phyloP scores from a whole-genome alignment of 2,329 filamentous ascomycete species.

The Phaeomoniella chlamydospora region DNA sequence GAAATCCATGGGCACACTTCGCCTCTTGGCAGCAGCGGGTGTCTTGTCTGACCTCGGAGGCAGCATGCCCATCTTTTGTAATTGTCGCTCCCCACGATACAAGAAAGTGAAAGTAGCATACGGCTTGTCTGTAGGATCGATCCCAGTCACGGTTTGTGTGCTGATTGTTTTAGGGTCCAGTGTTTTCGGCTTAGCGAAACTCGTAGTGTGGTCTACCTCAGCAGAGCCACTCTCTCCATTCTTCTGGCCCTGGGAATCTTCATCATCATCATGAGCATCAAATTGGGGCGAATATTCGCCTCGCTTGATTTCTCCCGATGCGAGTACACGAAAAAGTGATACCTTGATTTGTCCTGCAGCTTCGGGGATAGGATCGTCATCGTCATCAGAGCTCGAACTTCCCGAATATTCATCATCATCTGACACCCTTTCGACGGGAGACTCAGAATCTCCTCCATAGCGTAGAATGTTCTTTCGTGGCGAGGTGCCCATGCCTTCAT shows the following conservation, averaged over 20 bases:
- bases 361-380: constrained; percentile 77
- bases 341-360: constrained; percentile 97
- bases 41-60: constrained; percentile 52
- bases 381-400: constrained; percentile 51
- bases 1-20: constrained; percentile 74
- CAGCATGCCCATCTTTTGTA: constrained; percentile 90
- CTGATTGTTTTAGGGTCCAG: constrained; percentile 95
- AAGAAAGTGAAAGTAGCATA: constrained; percentile 97
- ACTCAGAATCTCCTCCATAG: constrained; percentile 64
- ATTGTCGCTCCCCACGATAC: constrained; percentile 87
- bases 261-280: constrained; percentile 89
- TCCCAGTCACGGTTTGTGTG: constrained; percentile 96
- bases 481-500: constrained; percentile 17
- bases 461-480: constrained; percentile 48
- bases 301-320: constrained; percentile 92
- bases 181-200: constrained; percentile 91
- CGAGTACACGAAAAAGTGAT: constrained; percentile 85
- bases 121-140: constrained; percentile 81
- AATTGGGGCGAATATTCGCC: constrained; percentile 98
- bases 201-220: constrained; percentile 91
- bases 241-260: constrained; percentile 34
- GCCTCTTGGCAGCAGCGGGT: constrained; percentile 53
- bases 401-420: constrained; percentile 51
- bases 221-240: constrained; percentile 52
- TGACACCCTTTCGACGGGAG: constrained; percentile 58